A percentile compares a stretch with the other conserved stretches of the same genome.
These are phyloP conservation scores for Arthrobotrys entomopaga DNA, from an alignment of 2,329 filamentous ascomycete species.

Conservation along the genomic window DNA sequence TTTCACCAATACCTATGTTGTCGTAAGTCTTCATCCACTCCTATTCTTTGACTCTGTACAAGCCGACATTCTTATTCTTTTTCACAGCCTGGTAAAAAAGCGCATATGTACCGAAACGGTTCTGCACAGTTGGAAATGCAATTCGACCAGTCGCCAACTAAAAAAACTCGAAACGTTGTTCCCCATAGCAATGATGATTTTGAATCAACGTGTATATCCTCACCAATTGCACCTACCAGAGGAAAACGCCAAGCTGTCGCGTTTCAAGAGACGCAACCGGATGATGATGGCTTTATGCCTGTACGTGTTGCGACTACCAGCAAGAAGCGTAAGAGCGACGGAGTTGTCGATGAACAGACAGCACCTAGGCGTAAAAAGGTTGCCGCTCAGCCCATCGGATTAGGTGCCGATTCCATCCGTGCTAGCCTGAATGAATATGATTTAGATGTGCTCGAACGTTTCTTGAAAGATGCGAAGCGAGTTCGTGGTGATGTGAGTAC, in stretches of 20 bases:
- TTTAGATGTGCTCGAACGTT: slow-evolving; percentile 71
- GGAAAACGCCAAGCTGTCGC: slow-evolving; percentile 52
- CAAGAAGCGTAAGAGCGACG: slow-evolving; percentile 56
- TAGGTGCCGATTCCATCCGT: slow-evolving; percentile 67
- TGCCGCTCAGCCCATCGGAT: slow-evolving; percentile 69
- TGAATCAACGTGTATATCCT: slow-evolving; percentile 74
- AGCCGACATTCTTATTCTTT: slow-evolving; percentile 54
- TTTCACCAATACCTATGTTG: slow-evolving; percentile 80
- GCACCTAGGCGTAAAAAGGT: slow-evolving; percentile 59
- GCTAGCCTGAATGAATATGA: slow-evolving; percentile 70
- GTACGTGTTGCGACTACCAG: slow-evolving; percentile 59
- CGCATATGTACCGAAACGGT: slow-evolving; percentile 51
- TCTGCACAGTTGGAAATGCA: slow-evolving; percentile 59
- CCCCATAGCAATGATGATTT: slow-evolving; percentile 65
- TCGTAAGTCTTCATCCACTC: slow-evolving; percentile 66
- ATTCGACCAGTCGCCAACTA: slow-evolving; percentile 57
- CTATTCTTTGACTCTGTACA: neutral
- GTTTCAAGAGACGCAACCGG: slow-evolving; percentile 57
- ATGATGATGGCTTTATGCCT: slow-evolving; percentile 45
- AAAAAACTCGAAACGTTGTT: slow-evolving; percentile 58
- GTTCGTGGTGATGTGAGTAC: slow-evolving; percentile 68
- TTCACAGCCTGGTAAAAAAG: slow-evolving; percentile 61
- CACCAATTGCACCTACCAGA: slow-evolving; percentile 64
- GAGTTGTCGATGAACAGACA: slow-evolving; percentile 61
- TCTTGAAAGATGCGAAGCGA: slow-evolving; percentile 71